Percentiles rank a stretch among this genome's conserved stretches.
phyloP scores from a whole-genome alignment of 2,329 filamentous ascomycete genomes.

The Talaromyces sp. region DNA sequence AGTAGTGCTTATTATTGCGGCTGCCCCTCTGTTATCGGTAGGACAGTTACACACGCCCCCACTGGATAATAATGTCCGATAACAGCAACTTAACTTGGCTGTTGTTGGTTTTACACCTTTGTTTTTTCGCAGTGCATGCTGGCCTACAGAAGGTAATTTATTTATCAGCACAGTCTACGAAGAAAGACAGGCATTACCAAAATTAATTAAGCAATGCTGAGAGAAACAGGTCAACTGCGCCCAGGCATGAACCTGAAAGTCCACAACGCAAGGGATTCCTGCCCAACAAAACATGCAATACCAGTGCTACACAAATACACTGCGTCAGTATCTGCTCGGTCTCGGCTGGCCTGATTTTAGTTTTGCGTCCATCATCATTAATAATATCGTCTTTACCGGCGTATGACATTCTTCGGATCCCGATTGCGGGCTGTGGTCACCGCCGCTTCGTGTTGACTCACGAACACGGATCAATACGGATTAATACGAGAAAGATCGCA shows the following conservation, averaged over 20 bases:
- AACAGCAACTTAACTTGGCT: neutral
- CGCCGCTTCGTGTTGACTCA: neutral
- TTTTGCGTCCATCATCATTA: neutral
- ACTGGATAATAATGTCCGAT: neutral
- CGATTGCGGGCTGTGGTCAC: neutral
- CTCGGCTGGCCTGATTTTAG: neutral
- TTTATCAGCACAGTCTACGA: neutral
- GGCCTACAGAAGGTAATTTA: neutral
- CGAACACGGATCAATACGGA: neutral
- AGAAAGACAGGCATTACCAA: neutral
- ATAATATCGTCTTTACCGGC: no score
- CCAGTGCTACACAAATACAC: neutral
- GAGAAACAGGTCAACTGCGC: neutral
- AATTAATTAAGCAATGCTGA: neutral
- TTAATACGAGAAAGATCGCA: neutral
- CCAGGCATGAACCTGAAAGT: neutral
- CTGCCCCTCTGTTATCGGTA: neutral
- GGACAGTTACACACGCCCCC: neutral
- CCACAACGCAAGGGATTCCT: neutral
- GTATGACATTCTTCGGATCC: neutral
- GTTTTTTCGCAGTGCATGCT: neutral
- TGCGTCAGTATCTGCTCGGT: neutral
- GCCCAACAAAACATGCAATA: neutral
- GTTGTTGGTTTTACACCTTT: neutral
- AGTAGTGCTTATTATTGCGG: neutral